phyloP scores from a whole-genome alignment of 202 grass and related monocot genomes.

The Elaeis oleifera region DNA sequence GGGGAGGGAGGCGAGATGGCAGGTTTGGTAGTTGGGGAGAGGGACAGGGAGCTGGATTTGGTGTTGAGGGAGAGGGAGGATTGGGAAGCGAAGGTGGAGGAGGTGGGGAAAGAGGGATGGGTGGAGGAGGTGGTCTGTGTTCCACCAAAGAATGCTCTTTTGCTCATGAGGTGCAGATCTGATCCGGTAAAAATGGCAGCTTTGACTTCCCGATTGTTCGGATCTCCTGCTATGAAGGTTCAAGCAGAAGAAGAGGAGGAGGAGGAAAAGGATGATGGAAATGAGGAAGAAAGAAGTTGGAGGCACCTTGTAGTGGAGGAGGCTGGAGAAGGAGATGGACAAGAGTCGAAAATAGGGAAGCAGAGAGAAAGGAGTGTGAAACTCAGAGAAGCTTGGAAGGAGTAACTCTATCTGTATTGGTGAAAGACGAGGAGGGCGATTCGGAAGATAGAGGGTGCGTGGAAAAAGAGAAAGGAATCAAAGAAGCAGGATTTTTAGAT shows the following conservation, averaged over 20 bases:
- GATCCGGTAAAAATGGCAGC: slow-evolving; percentile 96
- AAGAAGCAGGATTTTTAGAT: slow-evolving; percentile 2
- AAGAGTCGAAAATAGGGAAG: slow-evolving; percentile 21
- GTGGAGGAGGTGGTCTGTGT: slow-evolving; percentile 53
- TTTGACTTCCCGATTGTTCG: slow-evolving; percentile 62
- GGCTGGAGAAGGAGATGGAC: slow-evolving; percentile 1
- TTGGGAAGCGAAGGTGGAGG: slow-evolving; percentile 30
- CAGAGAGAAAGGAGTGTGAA: slow-evolving; percentile 21
- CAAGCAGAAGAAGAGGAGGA: slow-evolving; percentile 23
- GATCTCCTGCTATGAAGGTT: slow-evolving; percentile 52
- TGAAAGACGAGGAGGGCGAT: too few species aligned
- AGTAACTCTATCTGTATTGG: not conserved
- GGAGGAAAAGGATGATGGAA: slow-evolving; percentile 8
- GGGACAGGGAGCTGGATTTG: slow-evolving; percentile 34
- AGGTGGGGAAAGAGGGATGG: slow-evolving; percentile 33
- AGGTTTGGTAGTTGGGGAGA: slow-evolving; percentile 29
- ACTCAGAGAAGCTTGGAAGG: slow-evolving; percentile 23
- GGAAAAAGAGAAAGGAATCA: too few species aligned
- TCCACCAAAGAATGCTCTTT: slow-evolving; percentile 76
- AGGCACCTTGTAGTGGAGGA: too few species aligned
- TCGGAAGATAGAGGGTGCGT: too few species aligned
- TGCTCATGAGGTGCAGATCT: slow-evolving; percentile 92
- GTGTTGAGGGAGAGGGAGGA: slow-evolving; percentile 27
- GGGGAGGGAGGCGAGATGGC: slow-evolving; percentile 39
- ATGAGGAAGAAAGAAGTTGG: slow-evolving; percentile 16